These are phyloP conservation scores for Pholiota molesta DNA, from an alignment of 768 basidiomycete species.

Conservation along the genomic window DNA sequence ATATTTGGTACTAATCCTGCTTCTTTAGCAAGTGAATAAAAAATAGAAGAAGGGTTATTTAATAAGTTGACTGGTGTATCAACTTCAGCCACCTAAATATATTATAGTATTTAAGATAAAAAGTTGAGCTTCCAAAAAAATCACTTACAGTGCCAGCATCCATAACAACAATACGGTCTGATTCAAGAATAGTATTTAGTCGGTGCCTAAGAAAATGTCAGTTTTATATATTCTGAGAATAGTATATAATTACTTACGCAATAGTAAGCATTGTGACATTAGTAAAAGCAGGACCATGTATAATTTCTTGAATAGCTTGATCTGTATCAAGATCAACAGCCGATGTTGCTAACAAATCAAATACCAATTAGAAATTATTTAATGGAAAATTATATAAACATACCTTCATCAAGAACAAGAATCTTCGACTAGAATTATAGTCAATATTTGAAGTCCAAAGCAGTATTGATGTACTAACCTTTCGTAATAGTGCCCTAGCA, in stretches of 20 bases:
- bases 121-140: background rate
- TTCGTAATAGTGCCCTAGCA: slow-evolving; percentile 79
- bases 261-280: slow-evolving; percentile 86
- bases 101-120: background rate
- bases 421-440: slow-evolving; percentile 64
- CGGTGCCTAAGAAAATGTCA: slow-evolving; percentile 54
- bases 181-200: slow-evolving; percentile 83
- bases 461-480: slow-evolving; percentile 42
- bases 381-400: slow-evolving; percentile 6
- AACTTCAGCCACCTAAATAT: slow-evolving; percentile 68
- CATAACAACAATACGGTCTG: slow-evolving; percentile 81
- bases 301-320: slow-evolving; percentile 84
- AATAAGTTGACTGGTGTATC: slow-evolving; percentile 72
- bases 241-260: slow-evolving; percentile 53
- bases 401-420: slow-evolving; percentile 91
- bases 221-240: background rate
- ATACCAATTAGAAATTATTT: slow-evolving; percentile 10
- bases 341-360: slow-evolving; percentile 63
- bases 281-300: slow-evolving; percentile 76
- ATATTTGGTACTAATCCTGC: slow-evolving; percentile 47
- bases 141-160: slow-evolving; percentile 66
- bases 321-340: slow-evolving; percentile 93
- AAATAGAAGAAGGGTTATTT: slow-evolving; percentile 54
- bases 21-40: slow-evolving; percentile 66
- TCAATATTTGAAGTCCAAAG: background rate